These are phyloP conservation scores for Kickxella alabastrina DNA, from an alignment of 192 early-diverging fungal genomes.

Conservation along the genomic window DNA sequence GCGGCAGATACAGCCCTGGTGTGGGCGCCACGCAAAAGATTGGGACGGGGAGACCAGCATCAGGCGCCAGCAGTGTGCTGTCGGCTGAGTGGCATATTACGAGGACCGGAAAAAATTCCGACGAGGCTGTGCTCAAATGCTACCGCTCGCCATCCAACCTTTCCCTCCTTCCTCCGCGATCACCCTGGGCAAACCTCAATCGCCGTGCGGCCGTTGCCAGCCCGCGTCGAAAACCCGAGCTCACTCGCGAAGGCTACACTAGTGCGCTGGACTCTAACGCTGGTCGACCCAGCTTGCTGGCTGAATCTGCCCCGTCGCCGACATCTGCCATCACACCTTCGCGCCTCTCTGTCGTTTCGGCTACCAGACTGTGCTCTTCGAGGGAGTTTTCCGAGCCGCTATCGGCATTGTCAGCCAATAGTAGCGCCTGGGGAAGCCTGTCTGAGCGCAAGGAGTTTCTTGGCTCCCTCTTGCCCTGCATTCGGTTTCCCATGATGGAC, in stretches of 20 bases:
- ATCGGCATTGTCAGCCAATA: not conserved
- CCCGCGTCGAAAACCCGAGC: conserved; percentile 26
- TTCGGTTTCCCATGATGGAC: conserved; percentile 48
- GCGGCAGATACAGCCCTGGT: too few relatives aligned
- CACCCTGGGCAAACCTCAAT: conserved; percentile 19
- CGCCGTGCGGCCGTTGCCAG: not conserved
- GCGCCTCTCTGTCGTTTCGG: conserved; percentile 17
- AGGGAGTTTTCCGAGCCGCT: not conserved
- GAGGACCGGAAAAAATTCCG: conserved; percentile 2
- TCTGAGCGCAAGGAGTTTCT: conserved; percentile 38
- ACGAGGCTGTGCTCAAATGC: conserved; percentile 42
- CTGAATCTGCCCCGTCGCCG: not conserved
- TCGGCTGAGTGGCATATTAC: conserved; percentile 29
- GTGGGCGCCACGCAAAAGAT: too few relatives aligned
- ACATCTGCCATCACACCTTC: not conserved
- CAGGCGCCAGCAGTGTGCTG: conserved; percentile 1
- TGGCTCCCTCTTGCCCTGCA: conserved; percentile 27
- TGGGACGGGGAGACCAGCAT: too few relatives aligned
- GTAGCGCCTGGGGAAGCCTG: conserved; percentile 13
- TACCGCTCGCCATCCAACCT: conserved; percentile 43
- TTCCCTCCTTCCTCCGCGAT: conserved; percentile 24
- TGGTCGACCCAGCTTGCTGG: not conserved
- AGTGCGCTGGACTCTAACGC: not conserved
- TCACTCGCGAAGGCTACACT: conserved; percentile 40
- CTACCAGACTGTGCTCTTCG: conserved; percentile 13